Conservation (phyloP, 305 asterid species). For the Plantago rigida region DNA sequence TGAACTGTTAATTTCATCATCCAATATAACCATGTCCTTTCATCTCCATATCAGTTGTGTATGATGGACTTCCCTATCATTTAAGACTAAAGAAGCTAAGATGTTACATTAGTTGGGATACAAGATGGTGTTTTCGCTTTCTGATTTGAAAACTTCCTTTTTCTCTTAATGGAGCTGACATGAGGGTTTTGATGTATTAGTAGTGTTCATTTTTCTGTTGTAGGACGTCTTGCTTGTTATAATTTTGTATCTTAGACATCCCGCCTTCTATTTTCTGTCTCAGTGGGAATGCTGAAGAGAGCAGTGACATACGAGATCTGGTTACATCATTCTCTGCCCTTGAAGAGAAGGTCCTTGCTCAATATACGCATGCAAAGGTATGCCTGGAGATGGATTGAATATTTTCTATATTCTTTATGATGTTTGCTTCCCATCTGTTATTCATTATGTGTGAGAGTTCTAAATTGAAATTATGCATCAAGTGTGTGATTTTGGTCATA, state of each 20-base stretch:
- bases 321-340: constrained; percentile 62
- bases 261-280: constrained; percentile 23
- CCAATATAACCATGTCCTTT: background rate
- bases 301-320: constrained; percentile 72
- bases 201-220: constrained; percentile 13
- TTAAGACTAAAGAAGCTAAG: background rate
- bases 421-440: background rate
- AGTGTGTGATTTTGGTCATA: constrained; percentile 2
- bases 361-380: constrained; percentile 93
- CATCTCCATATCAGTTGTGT: background rate
- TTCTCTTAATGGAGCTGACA: constrained; percentile 12
- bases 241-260: constrained; percentile 20
- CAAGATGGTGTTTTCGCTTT: background rate
- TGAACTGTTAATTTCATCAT: background rate
- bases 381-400: constrained; percentile 18
- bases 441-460: too few species aligned
- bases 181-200: constrained; percentile 9
- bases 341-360: constrained; percentile 90
- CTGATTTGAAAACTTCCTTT: constrained; percentile 1
- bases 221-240: constrained; percentile 17
- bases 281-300: constrained; percentile 72
- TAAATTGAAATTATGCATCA: background rate
- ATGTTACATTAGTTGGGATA: background rate
- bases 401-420: background rate
- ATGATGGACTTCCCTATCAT: background rate